phyloP scores from a whole-genome alignment of 169 alveolate genomes.

The Cyclospora cayetanensis region DNA sequence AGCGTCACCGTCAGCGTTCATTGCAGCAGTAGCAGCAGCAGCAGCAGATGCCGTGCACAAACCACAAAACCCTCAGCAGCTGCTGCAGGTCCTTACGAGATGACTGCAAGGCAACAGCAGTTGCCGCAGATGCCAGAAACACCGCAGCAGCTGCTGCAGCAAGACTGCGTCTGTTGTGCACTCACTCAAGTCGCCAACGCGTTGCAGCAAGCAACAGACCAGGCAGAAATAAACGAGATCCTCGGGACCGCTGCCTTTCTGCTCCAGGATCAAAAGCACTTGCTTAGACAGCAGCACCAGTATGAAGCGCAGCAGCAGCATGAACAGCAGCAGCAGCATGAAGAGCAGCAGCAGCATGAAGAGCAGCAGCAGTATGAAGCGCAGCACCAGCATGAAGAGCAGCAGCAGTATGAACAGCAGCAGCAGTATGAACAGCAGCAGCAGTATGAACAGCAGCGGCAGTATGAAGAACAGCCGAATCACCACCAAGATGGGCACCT shows the following conservation, averaged over 20 bases:
- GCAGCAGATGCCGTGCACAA: neutral
- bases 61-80: neutral
- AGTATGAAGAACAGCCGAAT: neutral
- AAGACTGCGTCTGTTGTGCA: neutral
- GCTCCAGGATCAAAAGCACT: neutral
- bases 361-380: neutral
- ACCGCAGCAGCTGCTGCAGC: neutral
- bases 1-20: neutral
- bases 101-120: neutral
- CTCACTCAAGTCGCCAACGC: neutral
- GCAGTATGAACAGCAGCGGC: constrained; percentile 15
- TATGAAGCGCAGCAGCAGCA: neutral
- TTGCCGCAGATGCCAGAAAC: neutral
- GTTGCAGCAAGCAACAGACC: neutral
- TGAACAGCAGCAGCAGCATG: constrained; percentile 32
- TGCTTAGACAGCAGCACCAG: too few relatives aligned
- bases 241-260: neutral
- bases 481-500: neutral
- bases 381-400: too few relatives aligned
- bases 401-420: neutral
- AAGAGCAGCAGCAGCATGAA: neutral
- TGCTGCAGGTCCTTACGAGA: neutral
- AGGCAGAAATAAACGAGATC: neutral
- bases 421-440: neutral
- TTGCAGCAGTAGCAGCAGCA: neutral